Base-by-base conservation (phyloP, 768 basidiomycete species). In the Hygrocybe punicea region DNA sequence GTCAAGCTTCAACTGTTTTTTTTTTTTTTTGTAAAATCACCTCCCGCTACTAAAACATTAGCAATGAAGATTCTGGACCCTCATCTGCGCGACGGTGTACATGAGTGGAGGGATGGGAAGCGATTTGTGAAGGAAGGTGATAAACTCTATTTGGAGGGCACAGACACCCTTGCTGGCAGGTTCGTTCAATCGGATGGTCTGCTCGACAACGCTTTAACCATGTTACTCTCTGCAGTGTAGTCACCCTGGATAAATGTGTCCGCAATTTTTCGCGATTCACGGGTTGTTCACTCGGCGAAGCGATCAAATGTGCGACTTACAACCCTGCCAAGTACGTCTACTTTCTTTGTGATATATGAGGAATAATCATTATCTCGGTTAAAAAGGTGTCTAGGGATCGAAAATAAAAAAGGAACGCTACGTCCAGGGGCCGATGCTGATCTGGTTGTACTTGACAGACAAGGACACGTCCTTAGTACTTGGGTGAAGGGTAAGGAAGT, bases 21-120 rank as follows among this genome's bases (percentile, higher is more conserved):
- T n/a, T n/a, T n/a, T n/a, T n/a, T n/a, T n/a, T n/a, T n/a, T n/a
- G n/a, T n/a, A n/a, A n/a, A n/a, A n/a, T n/a, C n/a, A n/a, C n/a
- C n/a, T n/a, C n/a, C n/a, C n/a, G n/a, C n/a, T n/a, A n/a, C n/a
- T n/a, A n/a, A n/a, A n/a, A n/a, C n/a, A n/a, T n/a, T 68, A 92
- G 91, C 91, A 8, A 87, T 91, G 84, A 87, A 86, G 64, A 85
- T 92, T 56, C 77, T 96, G 37, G 93, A 96, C 70, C 93, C 92
- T 8, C 78, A 87, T 63, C 80, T 94, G 17, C 78, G 81, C 45
- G 92, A 96, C 64, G 93, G 93, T 7, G 73, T 88, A 13, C 88
- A 96, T 66, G 84, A 88, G 63, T 96, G 93, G 91, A 85, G 93
- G 14, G 89, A 91, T 60, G 89, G 88, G 7, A 82, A 85, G 62